Evolutionary conservation across 805 yeast genomes (phyloP), one percentile per base, ranked within the genome.

Genomic region (Saccharomycopsis fodiens): DNA sequence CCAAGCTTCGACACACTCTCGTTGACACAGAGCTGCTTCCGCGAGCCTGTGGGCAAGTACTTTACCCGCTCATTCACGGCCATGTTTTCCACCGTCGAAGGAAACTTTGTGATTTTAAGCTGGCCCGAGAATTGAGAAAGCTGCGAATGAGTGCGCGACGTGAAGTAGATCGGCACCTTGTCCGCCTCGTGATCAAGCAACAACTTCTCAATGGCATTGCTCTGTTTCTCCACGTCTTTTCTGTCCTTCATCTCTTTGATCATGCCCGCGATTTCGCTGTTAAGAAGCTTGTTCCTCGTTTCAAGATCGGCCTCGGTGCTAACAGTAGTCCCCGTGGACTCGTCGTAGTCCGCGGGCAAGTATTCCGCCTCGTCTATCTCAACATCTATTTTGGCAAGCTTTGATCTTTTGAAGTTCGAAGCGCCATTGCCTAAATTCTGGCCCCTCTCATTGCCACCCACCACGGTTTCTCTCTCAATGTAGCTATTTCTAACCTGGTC

Each of bases 111-210:
- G 20, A 82, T 56, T 37, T 68, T 59, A 32, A 89, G 62, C 54
- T 91, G 96, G 13, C 76, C 73, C 0, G 87, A 76, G 57, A 89
- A 85, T 57, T 89, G 97, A 31, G 70, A 69, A 38, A 89, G 65
- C 59, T 89, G 97, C 0, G 96, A 85, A 57, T 89, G 97, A 0
- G 97, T 89, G 61, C 97, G 68, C 2, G 96, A 86, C 0, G 95
- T 72, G 57, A 79, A 88, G 54, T 64, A 75, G 1, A 89, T 76
- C 53, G 79, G 74, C 1, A 75, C 22, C 6, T 44, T 41, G n/a
- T 3, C 30, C 13, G 32, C 32, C 66, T 40, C 60, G 53, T 31
- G 46, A 15, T 36, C 48, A 30, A 41, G 45, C 23, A 48, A 34
- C 16, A 52, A 44, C 31, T 52, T 34, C 15, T 52, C 52, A 50